Evolutionary conservation across 2,329 filamentous ascomycete genomes (phyloP).

Genomic region (Zasmidium angulare): DNA sequence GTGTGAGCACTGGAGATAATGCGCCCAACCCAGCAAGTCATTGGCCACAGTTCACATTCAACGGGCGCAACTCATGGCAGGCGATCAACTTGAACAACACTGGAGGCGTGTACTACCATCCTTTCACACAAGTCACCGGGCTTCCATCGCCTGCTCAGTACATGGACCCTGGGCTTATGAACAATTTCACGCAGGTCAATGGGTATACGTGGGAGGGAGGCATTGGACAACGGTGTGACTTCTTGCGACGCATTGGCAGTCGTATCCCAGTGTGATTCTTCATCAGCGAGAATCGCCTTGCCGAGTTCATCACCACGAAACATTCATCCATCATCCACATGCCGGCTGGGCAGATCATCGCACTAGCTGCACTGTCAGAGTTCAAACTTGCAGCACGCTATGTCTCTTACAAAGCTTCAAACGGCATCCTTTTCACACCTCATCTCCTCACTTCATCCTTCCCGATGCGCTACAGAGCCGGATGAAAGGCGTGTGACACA

Average conservation of each 20-base stretch:
- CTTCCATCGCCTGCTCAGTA: slow-evolving; percentile 12
- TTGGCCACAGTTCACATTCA: slow-evolving; percentile 39
- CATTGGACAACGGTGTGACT: slow-evolving; percentile 46
- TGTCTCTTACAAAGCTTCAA: neutral
- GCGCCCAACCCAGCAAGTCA: slow-evolving; percentile 5
- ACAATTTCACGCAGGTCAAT: slow-evolving; percentile 44
- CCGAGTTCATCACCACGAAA: no score
- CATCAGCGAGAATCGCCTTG: no score
- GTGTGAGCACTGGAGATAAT: neutral
- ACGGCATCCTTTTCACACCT: neutral
- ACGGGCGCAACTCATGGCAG: slow-evolving; percentile 21
- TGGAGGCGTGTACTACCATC: slow-evolving; percentile 13
- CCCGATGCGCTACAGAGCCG: neutral
- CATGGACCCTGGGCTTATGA: slow-evolving; percentile 36
- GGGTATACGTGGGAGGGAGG: slow-evolving; percentile 50
- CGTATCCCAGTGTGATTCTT: neutral
- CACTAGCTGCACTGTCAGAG: neutral
- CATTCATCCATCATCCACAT: neutral
- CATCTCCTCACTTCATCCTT: neutral
- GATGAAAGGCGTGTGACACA: neutral
- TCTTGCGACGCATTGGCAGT: slow-evolving; percentile 40
- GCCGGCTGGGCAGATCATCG: neutral
- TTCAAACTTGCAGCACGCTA: neutral
- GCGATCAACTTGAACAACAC: slow-evolving; percentile 49
- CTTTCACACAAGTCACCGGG: slow-evolving; percentile 5